Base-by-base conservation (phyloP, 2,329 filamentous ascomycete genomes). In the Seiridium unicorne region DNA sequence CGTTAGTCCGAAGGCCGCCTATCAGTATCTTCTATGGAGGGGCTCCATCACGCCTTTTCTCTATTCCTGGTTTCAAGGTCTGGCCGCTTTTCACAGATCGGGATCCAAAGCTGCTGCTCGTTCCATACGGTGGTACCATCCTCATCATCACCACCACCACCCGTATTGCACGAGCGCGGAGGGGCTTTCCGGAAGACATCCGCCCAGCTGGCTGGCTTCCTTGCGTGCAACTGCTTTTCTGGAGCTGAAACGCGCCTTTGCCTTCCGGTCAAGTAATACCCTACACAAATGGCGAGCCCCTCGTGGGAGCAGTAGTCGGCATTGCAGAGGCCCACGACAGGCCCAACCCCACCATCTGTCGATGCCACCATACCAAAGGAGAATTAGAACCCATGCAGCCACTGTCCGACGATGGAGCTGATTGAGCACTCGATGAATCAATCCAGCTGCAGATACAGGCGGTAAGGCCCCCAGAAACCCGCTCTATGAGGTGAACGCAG, bases 271-370 rank as follows among this genome's bases (percentile, higher is more conserved):
- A 60, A 51, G 61, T 59, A 62, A 59, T 59, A 60, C 44, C 60
- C 54, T 64, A 62, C 66, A 66, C 68, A 68, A 70, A 71, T 69
- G 62, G 64, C 65, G 66, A 66, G 55, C 62, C 64, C 18, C 42
- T 60, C 57, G 59, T 65, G 60, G 59, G 60, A 51, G 65, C 13
- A 59, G 48, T 61, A 67, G 65, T 70, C 66, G 68, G 59, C 42
- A 46, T 58, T 61, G 60, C 56, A 61, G 61, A 59, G 59, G 59
- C 18, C 18, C 18, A n/a, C 13, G 9, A 42, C 51, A n/a, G 32
- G 34, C 5, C 40, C 58, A 57, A 57, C 57, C 57, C 60, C 60
- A 62, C 60, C 48, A 57, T 58, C 59, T 51, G 32, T 40, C 48
- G 40, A 48, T 44, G 51, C 51, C 47, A 49, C 55, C 60, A 60